Conservation (phyloP, 1,284 basidiomycete species). For the Ceratobasidium sp. region DNA sequence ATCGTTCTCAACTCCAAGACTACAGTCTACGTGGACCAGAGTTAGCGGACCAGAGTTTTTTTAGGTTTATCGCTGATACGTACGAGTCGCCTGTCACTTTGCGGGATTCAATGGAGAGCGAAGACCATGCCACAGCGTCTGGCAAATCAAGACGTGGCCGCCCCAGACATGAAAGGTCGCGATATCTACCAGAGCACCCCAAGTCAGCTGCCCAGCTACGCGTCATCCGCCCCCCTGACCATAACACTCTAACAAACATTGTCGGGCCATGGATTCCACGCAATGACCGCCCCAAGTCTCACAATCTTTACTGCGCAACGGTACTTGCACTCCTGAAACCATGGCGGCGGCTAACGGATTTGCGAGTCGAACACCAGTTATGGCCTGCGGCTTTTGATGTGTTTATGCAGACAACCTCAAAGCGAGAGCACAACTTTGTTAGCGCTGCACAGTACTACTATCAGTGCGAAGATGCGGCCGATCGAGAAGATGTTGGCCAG, state of each 20-base stretch:
- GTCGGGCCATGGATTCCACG: conserved; percentile 28
- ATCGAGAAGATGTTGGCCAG: conserved; percentile 13
- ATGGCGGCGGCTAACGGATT: conserved; percentile 8
- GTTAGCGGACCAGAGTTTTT: background rate
- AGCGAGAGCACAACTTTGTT: background rate
- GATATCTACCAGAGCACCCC: conserved; percentile 21
- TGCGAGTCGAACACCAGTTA: background rate
- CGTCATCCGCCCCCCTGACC: background rate
- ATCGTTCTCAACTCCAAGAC: background rate
- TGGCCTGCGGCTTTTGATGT: conserved; percentile 24
- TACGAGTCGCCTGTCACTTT: background rate
- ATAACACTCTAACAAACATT: conserved; percentile 24
- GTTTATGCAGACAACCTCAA: background rate
- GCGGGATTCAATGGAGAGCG: no score
- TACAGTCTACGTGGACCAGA: background rate
- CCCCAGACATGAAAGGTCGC: background rate
- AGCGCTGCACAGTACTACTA: conserved; percentile 37
- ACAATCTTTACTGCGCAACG: conserved; percentile 6
- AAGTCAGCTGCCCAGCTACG: background rate
- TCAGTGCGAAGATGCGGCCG: conserved; percentile 34
- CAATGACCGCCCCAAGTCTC: conserved; percentile 2
- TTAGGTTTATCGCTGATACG: background rate
- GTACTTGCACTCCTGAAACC: conserved; percentile 37
- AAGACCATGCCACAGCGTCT: no score
- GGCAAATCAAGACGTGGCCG: no score